Base-by-base conservation (phyloP, 805 yeast genomes). In the Candida loeiensis region DNA sequence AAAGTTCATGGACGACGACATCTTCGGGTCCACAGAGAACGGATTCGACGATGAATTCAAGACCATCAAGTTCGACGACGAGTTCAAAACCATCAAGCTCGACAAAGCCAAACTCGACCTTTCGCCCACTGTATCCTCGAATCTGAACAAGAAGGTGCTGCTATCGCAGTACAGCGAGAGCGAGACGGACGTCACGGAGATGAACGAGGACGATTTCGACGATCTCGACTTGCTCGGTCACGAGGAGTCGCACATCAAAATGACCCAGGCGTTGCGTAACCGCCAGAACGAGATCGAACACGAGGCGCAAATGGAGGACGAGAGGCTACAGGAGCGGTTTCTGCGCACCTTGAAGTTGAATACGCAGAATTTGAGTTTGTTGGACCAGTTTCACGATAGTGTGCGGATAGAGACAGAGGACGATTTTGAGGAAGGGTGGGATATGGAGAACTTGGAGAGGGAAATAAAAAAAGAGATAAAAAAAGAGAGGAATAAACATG, bases 171-270 rank as follows among this genome's bases (percentile, higher is more conserved):
- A 64, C 43, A 63, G 71, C 40, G 73, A 67, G 40, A 63, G 54
- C 4, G 69, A 63, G 22, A 68, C 73, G 0, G 71, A 66, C 36
- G 56, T 58, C 26, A 66, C 73, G 2, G 58, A 64, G 25, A 50
- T 66, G 45, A 55, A 63, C 37, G 72, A 64, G 19, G 67, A 63
- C 2, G 72, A 62, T 21, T 55, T 58, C 40, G 69, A 63, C 37
- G 68, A 62, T 17, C 39, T 64, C 32, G 73, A 67, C 37, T 58
- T 65, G 9, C 64, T 64, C 46, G 69, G 69, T 12, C 52, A 55
- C 35, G 66, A 63, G 36, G 69, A 63, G 45, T 55, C 62, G 8
- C 62, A 65, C 40, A 43, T 53, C 19, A 54, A 56, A 33, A 56
- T 63, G 32, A 53, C 54, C 39, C 55, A 55, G 17, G 51, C 49